Evolutionary conservation across 139 green algal genomes (phyloP).

Genomic region (Chlamydomonas sp.): DNA sequence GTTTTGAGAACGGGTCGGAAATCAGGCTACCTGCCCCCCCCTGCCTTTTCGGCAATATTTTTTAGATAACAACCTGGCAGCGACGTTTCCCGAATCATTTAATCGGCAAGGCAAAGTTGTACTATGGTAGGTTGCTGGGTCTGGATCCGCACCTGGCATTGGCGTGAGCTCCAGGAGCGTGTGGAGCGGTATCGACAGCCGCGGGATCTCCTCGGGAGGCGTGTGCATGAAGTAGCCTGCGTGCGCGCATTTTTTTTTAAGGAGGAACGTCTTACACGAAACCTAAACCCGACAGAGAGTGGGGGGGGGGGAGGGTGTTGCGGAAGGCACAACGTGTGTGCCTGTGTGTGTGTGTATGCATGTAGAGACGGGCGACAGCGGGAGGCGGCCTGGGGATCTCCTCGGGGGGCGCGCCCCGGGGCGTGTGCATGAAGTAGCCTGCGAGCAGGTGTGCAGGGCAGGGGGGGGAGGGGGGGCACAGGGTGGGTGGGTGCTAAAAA

Average conservation of each 20-base stretch:
- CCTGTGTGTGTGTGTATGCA: background rate
- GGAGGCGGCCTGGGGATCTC: background rate
- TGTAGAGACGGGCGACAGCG: background rate
- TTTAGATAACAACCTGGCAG: too few relatives aligned
- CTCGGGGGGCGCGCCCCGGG: background rate
- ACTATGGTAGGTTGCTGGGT: background rate
- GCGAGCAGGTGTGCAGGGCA: too few relatives aligned
- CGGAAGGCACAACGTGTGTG: background rate
- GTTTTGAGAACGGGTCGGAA: too few relatives aligned
- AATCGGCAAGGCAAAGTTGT: too few relatives aligned
- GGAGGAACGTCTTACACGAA: too few relatives aligned
- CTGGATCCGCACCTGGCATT: conserved; percentile 24
- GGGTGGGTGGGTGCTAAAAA: too few relatives aligned
- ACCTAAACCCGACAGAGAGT: background rate
- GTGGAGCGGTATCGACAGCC: conserved; percentile 68
- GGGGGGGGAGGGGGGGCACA: too few relatives aligned
- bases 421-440: too few relatives aligned
- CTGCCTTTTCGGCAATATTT: too few relatives aligned
- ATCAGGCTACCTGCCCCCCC: too few relatives aligned
- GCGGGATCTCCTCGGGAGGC: conserved; percentile 44
- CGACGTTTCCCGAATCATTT: too few relatives aligned
- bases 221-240: conserved; percentile 60
- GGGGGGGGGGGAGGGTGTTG: background rate
- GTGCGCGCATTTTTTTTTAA: too few relatives aligned
- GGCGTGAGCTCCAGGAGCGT: conserved; percentile 72